Base-by-base conservation (phyloP, 2,329 filamentous ascomycete species). In the Botrytis hyacinthi region DNA sequence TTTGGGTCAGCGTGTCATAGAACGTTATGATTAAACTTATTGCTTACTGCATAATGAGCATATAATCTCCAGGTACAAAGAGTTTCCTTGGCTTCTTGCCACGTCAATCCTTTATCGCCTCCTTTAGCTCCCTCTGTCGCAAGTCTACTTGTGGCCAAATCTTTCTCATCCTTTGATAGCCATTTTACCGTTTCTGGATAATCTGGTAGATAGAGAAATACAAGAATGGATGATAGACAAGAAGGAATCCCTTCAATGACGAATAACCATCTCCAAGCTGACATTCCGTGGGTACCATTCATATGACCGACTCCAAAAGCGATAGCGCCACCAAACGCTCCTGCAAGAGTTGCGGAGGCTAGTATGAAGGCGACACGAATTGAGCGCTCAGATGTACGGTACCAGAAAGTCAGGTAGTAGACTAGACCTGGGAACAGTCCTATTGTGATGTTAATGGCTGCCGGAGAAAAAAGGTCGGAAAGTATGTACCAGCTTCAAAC, bases 51-150 rank as follows among this genome's bases (percentile, higher is more conserved):
- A 76, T 87, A 87, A 76, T 88, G 86, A 6, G 83, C 84, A 79
- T 87, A 88, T 65, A 88, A 79, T 32, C 86, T 81, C 83, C 85
- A 86, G 70, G 87, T 85, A 0, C 81, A 82, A 29, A 88, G 79
- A 0, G 85, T 85, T 1, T 79, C 82, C 75, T 84, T 86, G 0
- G 84, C 84, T 48, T 87, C 83, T 3, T 76, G 76, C 84, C 84
- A 86, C 78, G 80, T 89, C 80, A 86, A 84, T 35, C 83, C 82
- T 46, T 80, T 78, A 65, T 81, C 82, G 57, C 81, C 76, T 1
- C 82, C 81, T 72, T 83, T 82, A 32, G 80, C 83, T 20, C 83
- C 86, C 74, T 86, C 84, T 3, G 81, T 77, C 18, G 78, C 78
- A 66, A 87, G 78, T 12, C 86, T 80, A 42, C 82, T 80, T 20